Base-by-base conservation (phyloP, 2,329 filamentous ascomycete species). In the Calonectria pauciramosa region DNA sequence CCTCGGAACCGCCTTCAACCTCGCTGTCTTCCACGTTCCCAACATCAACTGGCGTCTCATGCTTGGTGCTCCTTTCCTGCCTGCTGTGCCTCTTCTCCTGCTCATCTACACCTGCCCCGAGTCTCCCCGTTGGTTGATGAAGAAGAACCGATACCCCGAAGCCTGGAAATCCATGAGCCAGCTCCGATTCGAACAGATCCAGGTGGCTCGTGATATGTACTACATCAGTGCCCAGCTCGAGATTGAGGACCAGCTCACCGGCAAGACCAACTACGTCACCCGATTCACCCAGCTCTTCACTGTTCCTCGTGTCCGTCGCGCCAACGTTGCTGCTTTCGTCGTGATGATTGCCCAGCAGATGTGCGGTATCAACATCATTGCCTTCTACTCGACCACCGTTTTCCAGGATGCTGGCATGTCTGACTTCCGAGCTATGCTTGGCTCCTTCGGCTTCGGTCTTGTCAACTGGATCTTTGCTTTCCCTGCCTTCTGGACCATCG, bases 261-360 rank as follows among this genome's bases (percentile, higher is more conserved):
- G 86, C 2, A 81, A 84, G 6, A 85, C 82, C 65, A 85, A 81
- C 77, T 81, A 90, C 73, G 67, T 88, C 64, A 86, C 84, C 34
- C 89, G 91, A 23, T 89, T 91, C 72, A 82, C 86, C 34, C 90
- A 95, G 82, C 87, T 93, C 26, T 93, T 95, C 82, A 93, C 92
- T 32, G 88, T 95, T 68, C 92, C 93, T 0, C 90, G 93, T 72
- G 87, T 94, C 16, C 90, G 93, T 60, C 89, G 93, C 52, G 95
- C 95, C 16, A 96, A 92, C 20, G 88, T 94, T 60, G 95, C 95
- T 14, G 94, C 94, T 1, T 94, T 93, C 79, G 92, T 92, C 3
- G 94, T 97, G 81, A 97, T 97, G 95, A 91, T 94, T 82, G 92
- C 92, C 3, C 93, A 94, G 84, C 92, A 94, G 84, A 92, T 94